Conservation (phyloP, 2,329 filamentous ascomycete genomes). For the Coccinonectria pachysandricola region DNA sequence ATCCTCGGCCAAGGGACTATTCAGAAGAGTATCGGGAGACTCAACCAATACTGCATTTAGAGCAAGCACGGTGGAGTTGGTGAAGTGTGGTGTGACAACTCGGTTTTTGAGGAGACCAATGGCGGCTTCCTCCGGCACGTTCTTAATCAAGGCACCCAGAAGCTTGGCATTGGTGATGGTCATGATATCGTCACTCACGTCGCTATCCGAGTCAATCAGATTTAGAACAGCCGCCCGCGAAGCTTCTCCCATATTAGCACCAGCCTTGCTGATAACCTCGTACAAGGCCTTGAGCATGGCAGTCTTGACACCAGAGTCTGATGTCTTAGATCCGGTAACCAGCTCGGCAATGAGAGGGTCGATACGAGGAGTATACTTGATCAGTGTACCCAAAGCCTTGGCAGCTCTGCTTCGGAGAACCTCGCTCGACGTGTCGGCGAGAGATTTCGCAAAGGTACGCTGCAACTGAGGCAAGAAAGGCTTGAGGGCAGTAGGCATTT, state of each 20-base stretch:
- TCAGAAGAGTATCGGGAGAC: conserved; percentile 58
- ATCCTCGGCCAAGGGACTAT: conserved; percentile 58
- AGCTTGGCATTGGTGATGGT: conserved; percentile 84
- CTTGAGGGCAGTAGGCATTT: conserved; percentile 91
- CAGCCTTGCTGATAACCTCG: conserved; percentile 92
- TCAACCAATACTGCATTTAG: conserved; percentile 85
- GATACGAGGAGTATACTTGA: conserved; percentile 88
- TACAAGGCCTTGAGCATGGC: conserved; percentile 97
- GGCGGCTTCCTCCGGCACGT: conserved; percentile 64
- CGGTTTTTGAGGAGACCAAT: conserved; percentile 52
- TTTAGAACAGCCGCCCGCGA: conserved; percentile 78
- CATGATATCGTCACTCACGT: conserved; percentile 66
- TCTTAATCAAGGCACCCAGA: conserved; percentile 80
- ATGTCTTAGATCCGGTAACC: conserved; percentile 87
- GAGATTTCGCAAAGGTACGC: conserved; percentile 89
- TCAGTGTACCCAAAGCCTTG: conserved; percentile 87
- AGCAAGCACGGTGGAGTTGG: conserved; percentile 68
- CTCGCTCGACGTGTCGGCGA: conserved; percentile 89
- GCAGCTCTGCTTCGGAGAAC: conserved; percentile 78
- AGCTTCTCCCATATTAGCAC: conserved; percentile 84
- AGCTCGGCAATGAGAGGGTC: conserved; percentile 89
- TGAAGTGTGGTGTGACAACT: conserved; percentile 68
- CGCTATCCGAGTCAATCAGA: conserved; percentile 76
- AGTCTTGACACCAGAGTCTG: conserved; percentile 73
- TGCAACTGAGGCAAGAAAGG: conserved; percentile 95